Evolutionary conservation across 768 basidiomycete genomes (phyloP).

Genomic region (Lactifluus pinguis): DNA sequence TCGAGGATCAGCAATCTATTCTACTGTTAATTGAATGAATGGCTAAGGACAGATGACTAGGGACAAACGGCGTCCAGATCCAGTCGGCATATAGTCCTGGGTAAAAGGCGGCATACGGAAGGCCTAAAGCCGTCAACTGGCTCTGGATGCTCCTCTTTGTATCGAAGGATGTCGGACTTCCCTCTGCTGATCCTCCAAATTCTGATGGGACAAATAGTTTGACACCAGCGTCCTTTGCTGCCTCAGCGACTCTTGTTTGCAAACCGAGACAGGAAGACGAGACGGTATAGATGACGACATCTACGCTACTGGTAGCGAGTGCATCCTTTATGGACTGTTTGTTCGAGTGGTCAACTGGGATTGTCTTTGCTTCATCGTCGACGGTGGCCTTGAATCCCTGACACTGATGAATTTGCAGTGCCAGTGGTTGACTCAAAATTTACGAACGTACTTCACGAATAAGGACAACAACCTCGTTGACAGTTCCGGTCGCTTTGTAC

Average conservation of each 20-base stretch:
- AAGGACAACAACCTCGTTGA: conserved; percentile 10
- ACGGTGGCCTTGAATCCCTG: conserved; percentile 4
- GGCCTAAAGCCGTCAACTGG: not conserved
- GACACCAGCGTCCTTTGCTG: conserved; percentile 23
- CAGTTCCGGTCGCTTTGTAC: conserved; percentile 2
- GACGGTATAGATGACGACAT: conserved; percentile 17
- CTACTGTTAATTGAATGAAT: not conserved
- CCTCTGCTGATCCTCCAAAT: conserved; percentile 21
- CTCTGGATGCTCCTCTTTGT: not conserved
- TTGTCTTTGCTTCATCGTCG: not conserved
- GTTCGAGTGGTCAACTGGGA: conserved; percentile 14
- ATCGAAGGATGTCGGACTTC: not conserved
- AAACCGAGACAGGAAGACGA: not conserved
- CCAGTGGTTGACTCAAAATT: not conserved
- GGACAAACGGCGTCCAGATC: conserved; percentile 4
- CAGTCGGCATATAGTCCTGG: conserved; percentile 17
- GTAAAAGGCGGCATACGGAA: conserved; percentile 16
- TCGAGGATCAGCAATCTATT: conserved; percentile 7
- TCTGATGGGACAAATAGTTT: conserved; percentile 27
- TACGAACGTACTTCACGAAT: conserved; percentile 2
- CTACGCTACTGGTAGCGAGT: not conserved
- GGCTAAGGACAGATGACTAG: not conserved
- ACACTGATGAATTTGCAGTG: not conserved
- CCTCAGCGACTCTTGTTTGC: conserved; percentile 19
- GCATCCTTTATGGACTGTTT: conserved; percentile 8